Evolutionary conservation across 2,329 filamentous ascomycete genomes (phyloP).

Genomic region (Clarireedia monteithiana): DNA sequence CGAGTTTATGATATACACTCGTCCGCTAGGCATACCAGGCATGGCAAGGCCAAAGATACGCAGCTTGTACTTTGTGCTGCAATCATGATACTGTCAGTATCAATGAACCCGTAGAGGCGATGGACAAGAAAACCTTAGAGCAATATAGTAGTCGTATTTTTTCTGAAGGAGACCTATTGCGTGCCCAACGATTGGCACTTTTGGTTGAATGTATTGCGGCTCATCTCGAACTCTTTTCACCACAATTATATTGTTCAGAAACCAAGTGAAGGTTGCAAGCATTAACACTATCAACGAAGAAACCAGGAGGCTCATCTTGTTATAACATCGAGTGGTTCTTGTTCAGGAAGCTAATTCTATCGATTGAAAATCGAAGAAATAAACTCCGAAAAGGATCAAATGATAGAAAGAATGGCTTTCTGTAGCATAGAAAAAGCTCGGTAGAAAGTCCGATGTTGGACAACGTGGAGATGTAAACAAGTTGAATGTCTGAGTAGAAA

Average conservation of each 20-base stretch:
- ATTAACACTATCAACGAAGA: not conserved
- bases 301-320: not conserved
- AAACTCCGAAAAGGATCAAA: no score
- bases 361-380: no score
- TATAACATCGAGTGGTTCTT: no score
- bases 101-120: not conserved
- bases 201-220: not conserved
- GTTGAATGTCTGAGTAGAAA: no score
- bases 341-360: no score
- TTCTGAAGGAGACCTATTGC: not conserved
- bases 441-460: no score
- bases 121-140: not conserved
- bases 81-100: not conserved
- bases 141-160: not conserved
- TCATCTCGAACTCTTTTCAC: not conserved
- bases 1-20: constrained; percentile 1
- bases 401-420: no score
- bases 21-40: constrained; percentile 1
- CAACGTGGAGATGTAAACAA: no score
- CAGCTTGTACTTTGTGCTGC: not conserved
- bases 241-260: not conserved
- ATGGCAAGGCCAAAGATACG: not conserved
- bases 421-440: no score
- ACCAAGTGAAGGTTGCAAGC: not conserved
- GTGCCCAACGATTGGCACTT: not conserved